Base-by-base conservation (phyloP, 148 eudicot species). In the Talinum fruticosum region DNA sequence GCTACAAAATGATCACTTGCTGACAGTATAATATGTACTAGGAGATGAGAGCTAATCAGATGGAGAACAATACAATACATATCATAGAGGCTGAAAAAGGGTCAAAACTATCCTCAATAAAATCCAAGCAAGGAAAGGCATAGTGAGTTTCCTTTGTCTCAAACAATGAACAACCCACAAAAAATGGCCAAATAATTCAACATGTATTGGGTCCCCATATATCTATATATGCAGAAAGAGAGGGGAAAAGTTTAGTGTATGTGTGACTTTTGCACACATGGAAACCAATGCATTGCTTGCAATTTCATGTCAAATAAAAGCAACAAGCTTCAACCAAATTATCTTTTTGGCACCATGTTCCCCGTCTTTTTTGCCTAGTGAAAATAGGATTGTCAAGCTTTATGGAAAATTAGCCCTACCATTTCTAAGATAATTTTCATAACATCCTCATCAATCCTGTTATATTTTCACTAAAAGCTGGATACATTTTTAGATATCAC, bases 171-270 rank as follows among this genome's bases (percentile, higher is more conserved):
- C n/a, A 51, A 12, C 33, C 33, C 66, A 10, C 33, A 62, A 12
- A 57, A 62, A 26, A 62, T 4, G 18, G 66, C 33, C 16, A 62
- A 28, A 28, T 62, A 62, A 62, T 62, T 62, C 23, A 4, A 62
- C 66, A 62, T 28, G 66, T 62, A 18, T 26, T 62, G 33, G 66
- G 66, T 62, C 66, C 66, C 66, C n/a, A n/a, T n/a, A n/a, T n/a
- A n/a, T n/a, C n/a, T n/a, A 62, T 26, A 4, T n/a, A 28, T 23
- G 54, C 16, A 16, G n/a, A 49, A 16, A 61, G 28, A 61, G 32
- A 61, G 66, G 7, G 66, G 16, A 28, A 62, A 28, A 26, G 18
- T 15, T 62, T 28, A 24, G 12, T 59, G 29, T 23, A 8, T 59
- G 6, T 6, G 6, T 59, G 33, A 28, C 34, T 62, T 8, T 62